Evolutionary conservation across 192 early-diverging fungal species (phyloP).

Genomic region (Coemansia aciculifera): DNA sequence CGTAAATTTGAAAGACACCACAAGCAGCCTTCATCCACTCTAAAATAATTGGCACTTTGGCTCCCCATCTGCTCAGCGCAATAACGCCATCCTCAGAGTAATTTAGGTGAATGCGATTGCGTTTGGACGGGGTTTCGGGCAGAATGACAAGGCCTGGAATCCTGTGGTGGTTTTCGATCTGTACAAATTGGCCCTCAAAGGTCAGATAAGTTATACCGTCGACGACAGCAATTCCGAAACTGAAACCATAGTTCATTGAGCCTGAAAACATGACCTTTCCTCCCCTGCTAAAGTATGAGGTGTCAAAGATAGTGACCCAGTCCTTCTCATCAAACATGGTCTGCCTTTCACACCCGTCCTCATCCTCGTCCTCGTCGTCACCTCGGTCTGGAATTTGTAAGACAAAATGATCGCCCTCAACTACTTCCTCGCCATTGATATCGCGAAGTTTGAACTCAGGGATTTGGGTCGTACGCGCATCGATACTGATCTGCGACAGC

Average conservation of each 20-base stretch:
- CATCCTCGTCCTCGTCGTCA: too few relatives aligned
- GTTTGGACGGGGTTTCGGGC: not conserved
- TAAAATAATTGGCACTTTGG: not conserved
- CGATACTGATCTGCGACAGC: not conserved
- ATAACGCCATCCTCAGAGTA: too few relatives aligned
- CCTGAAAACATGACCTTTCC: not conserved
- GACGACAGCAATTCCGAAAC: not conserved
- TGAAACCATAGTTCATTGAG: not conserved
- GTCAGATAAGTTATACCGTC: not conserved
- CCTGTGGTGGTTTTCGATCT: not conserved
- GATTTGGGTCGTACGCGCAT: not conserved
- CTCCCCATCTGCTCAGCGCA: too few relatives aligned
- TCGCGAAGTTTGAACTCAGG: not conserved
- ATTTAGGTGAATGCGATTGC: not conserved
- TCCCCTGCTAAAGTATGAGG: not conserved
- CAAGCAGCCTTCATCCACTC: not conserved
- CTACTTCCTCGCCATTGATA: too few relatives aligned
- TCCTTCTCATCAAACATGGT: not conserved
- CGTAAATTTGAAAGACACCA: not conserved
- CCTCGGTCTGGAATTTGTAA: too few relatives aligned
- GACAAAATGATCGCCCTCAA: not conserved
- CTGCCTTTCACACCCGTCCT: not conserved
- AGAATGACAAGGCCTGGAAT: not conserved
- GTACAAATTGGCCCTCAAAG: not conserved
- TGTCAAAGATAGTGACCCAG: not conserved